Conservation (phyloP, 164 flowering plant genomes). For the Aristolochia fimbriata region DNA sequence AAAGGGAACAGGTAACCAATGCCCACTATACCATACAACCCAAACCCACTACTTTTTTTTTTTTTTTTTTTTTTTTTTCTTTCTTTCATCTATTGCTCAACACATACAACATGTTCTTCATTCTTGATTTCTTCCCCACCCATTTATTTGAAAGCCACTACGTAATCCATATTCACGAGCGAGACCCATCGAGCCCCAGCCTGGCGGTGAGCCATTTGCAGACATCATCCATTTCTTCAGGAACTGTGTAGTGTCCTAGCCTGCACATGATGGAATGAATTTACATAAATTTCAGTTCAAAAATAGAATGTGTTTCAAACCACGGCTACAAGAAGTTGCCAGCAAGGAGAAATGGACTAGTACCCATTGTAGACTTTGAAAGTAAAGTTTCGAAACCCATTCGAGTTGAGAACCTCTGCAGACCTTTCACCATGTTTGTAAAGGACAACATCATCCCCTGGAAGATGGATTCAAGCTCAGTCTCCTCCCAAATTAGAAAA, state of each 20-base stretch:
- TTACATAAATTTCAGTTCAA: too few relatives aligned
- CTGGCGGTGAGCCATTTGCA: slow-evolving; percentile 66
- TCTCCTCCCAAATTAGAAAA: neutral
- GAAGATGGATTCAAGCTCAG: neutral
- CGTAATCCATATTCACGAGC: slow-evolving; percentile 11
- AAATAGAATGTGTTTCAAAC: too few relatives aligned
- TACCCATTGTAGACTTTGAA: slow-evolving; percentile 67
- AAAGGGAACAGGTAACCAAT: slow-evolving; percentile 11
- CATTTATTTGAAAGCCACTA: slow-evolving; percentile 4
- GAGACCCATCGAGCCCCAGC: slow-evolving; percentile 57
- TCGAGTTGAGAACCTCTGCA: slow-evolving; percentile 31
- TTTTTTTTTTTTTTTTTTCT: slow-evolving; percentile 4
- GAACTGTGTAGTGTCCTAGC: slow-evolving; percentile 90
- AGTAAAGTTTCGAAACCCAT: slow-evolving; percentile 45
- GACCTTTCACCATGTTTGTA: slow-evolving; percentile 50
- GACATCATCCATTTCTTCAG: slow-evolving; percentile 88
- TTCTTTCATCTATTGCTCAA: slow-evolving; percentile 11
- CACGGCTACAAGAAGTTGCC: too few relatives aligned
- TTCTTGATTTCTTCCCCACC: slow-evolving; percentile 6
- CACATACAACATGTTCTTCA: slow-evolving; percentile 7
- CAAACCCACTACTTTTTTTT: slow-evolving; percentile 11
- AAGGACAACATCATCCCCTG: slow-evolving; percentile 66
- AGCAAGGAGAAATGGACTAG: neutral
- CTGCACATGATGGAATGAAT: slow-evolving; percentile 29
- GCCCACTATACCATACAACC: slow-evolving; percentile 31